Conservation (phyloP, 2,329 filamentous ascomycete genomes). For the Alternaria brassicicola region DNA sequence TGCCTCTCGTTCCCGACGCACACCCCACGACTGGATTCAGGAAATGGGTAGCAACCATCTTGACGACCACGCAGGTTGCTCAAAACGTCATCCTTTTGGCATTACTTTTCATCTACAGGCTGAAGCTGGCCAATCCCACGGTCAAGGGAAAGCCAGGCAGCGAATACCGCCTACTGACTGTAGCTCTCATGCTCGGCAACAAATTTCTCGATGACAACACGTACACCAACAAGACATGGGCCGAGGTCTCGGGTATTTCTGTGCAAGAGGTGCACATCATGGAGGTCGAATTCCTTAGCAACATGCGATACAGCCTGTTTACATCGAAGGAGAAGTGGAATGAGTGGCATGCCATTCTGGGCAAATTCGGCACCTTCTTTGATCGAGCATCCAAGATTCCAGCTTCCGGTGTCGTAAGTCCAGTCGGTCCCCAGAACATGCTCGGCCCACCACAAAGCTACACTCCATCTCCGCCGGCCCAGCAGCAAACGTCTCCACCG, state of each 20-base stretch:
- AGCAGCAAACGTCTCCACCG: constrained; percentile 59
- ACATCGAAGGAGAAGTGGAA: constrained; percentile 87
- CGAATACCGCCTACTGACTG: constrained; percentile 89
- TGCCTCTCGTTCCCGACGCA: constrained; percentile 71
- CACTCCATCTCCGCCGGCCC: constrained; percentile 57
- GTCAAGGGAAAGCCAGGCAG: constrained; percentile 93
- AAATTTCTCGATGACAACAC: constrained; percentile 99
- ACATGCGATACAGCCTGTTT: constrained; percentile 93
- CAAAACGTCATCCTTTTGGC: constrained; percentile 93
- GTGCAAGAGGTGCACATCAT: constrained; percentile 97
- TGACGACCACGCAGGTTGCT: constrained; percentile 93
- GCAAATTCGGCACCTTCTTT: constrained; percentile 83
- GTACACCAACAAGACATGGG: constrained; percentile 99
- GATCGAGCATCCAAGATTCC: constrained; percentile 66
- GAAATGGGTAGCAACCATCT: constrained; percentile 90
- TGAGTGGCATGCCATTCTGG: constrained; percentile 82
- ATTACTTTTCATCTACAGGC: constrained; percentile 86
- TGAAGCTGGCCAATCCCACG: constrained; percentile 87
- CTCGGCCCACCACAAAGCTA: constrained; percentile 52
- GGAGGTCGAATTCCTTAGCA: constrained; percentile 99
- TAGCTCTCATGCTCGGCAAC: constrained; percentile 96
- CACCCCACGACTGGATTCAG: constrained; percentile 79
- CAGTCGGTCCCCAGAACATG: constrained; percentile 41
- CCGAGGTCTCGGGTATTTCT: constrained; percentile 91
- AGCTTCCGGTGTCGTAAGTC: constrained; percentile 48